phyloP scores from a whole-genome alignment of 2,329 filamentous ascomycete species.

The Beauveria sp. region DNA sequence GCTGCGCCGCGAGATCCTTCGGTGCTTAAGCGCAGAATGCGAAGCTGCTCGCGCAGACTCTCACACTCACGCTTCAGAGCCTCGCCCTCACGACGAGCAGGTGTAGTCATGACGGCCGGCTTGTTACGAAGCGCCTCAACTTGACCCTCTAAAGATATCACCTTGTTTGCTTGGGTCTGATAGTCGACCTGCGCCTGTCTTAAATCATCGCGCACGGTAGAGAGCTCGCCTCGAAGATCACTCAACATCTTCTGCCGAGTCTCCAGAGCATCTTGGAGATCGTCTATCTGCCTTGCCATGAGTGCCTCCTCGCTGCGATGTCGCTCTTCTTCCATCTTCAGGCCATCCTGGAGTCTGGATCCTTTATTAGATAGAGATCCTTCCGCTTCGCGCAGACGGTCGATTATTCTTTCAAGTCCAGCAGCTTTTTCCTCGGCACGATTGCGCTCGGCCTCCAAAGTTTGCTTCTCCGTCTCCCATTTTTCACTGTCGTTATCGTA shows the following conservation, averaged over 20 bases:
- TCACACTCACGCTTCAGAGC: slow-evolving; percentile 21
- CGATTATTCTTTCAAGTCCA: slow-evolving; percentile 63
- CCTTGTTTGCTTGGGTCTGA: slow-evolving; percentile 54
- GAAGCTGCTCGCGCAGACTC: slow-evolving; percentile 31
- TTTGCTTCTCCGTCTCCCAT: slow-evolving; percentile 61
- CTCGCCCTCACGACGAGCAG: slow-evolving; percentile 19
- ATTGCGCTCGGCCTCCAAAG: slow-evolving; percentile 57
- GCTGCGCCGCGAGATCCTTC: slow-evolving; percentile 22
- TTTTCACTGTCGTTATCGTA: slow-evolving; percentile 65
- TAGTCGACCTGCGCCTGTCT: slow-evolving; percentile 59
- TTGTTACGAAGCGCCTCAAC: slow-evolving; percentile 38
- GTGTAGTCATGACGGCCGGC: not conserved
- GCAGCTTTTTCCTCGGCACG: slow-evolving; percentile 60
- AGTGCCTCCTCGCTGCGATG: slow-evolving; percentile 64
- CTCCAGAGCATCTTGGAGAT: slow-evolving; percentile 64
- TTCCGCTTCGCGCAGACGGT: slow-evolving; percentile 60
- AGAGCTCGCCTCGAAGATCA: slow-evolving; percentile 57
- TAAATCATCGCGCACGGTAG: slow-evolving; percentile 59
- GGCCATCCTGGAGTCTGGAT: slow-evolving; percentile 55
- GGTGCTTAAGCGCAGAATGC: slow-evolving; percentile 18
- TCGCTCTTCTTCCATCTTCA: slow-evolving; percentile 64
- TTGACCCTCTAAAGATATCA: slow-evolving; percentile 65
- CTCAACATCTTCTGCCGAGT: slow-evolving; percentile 58
- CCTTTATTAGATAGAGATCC: slow-evolving; percentile 62
- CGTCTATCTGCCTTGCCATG: slow-evolving; percentile 65